Evolutionary conservation across 805 yeast species (phyloP).

Genomic region (Metschnikowia koreensis): DNA sequence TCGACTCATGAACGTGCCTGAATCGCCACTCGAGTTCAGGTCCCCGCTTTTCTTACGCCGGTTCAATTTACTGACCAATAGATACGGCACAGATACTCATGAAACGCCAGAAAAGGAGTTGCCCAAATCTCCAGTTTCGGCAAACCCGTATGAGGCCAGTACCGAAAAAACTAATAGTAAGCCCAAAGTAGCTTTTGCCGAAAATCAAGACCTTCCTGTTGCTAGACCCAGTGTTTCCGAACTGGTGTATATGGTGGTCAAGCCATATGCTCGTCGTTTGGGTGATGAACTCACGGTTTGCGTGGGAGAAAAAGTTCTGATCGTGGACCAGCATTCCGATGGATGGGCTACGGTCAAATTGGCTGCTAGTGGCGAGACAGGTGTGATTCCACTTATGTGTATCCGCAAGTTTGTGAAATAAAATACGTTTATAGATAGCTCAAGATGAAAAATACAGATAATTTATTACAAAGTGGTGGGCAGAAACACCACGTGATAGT

Average conservation of each 20-base stretch:
- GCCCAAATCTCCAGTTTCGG: constrained; percentile 22
- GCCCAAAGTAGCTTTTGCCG: not conserved
- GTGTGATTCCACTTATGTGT: constrained; percentile 33
- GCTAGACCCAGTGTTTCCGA: not conserved
- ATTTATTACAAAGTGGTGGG: too few relatives aligned
- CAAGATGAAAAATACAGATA: too few relatives aligned
- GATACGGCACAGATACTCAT: constrained; percentile 8
- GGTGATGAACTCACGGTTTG: constrained; percentile 34
- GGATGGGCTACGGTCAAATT: constrained; percentile 39
- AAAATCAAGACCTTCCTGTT: not conserved
- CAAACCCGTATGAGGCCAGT: constrained; percentile 3
- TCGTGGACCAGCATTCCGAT: constrained; percentile 29
- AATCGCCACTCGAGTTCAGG: constrained; percentile 19
- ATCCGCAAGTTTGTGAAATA: constrained; percentile 8
- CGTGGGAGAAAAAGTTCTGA: constrained; percentile 30
- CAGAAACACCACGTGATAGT: not conserved
- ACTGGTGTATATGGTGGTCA: constrained; percentile 23
- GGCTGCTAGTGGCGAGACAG: constrained; percentile 19
- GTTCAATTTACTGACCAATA: constrained; percentile 27
- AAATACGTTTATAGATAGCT: too few relatives aligned
- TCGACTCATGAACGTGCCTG: constrained; percentile 23
- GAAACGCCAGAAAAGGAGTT: constrained; percentile 7
- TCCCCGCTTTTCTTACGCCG: constrained; percentile 35
- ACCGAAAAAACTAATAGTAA: not conserved
- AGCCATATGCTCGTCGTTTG: constrained; percentile 27